These are phyloP conservation scores for Pseudozyma hubeiensis DNA, from an alignment of 1,284 basidiomycete species.

Conservation along the genomic window DNA sequence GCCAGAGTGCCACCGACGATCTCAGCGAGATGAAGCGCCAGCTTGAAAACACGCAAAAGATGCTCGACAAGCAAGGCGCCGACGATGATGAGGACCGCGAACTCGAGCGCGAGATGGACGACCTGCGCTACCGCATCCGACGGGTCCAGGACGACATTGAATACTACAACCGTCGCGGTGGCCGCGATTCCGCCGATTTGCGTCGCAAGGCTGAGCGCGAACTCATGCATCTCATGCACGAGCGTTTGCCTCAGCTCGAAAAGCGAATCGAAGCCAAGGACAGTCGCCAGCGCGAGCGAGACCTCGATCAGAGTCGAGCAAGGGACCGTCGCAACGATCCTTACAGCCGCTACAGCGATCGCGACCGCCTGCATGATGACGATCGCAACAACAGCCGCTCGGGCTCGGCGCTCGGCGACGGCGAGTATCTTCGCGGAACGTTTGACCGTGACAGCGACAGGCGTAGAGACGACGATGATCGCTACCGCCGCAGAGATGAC, in stretches of 20 bases:
- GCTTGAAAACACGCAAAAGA: constrained; percentile 82
- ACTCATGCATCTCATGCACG: constrained; percentile 86
- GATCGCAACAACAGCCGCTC: constrained; percentile 24
- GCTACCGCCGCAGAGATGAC: constrained; percentile 30
- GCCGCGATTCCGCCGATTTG: constrained; percentile 80
- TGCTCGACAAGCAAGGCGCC: constrained; percentile 81
- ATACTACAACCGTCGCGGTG: constrained; percentile 81
- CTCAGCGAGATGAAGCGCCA: constrained; percentile 87
- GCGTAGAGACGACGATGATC: constrained; percentile 31
- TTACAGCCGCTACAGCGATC: constrained; percentile 55
- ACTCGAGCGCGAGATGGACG: constrained; percentile 88
- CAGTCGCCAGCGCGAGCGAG: constrained; percentile 77
- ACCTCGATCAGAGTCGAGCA: constrained; percentile 73
- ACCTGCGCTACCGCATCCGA: constrained; percentile 85
- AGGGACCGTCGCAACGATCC: constrained; percentile 86
- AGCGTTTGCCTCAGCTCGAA: constrained; percentile 90
- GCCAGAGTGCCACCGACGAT: constrained; percentile 76
- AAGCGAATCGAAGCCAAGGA: constrained; percentile 84
- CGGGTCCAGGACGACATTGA: constrained; percentile 93
- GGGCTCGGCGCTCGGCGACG: constrained; percentile 40
- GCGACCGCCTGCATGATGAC: constrained; percentile 32
- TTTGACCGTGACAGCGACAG: constrained; percentile 63
- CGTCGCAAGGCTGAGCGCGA: constrained; percentile 88
- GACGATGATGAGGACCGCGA: constrained; percentile 79
- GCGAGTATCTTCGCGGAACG: constrained; percentile 57